Percentiles rank a stretch among this genome's conserved stretches.
Conservation (phyloP, 768 basidiomycete genomes). For the Leccinum uliginosum region DNA sequence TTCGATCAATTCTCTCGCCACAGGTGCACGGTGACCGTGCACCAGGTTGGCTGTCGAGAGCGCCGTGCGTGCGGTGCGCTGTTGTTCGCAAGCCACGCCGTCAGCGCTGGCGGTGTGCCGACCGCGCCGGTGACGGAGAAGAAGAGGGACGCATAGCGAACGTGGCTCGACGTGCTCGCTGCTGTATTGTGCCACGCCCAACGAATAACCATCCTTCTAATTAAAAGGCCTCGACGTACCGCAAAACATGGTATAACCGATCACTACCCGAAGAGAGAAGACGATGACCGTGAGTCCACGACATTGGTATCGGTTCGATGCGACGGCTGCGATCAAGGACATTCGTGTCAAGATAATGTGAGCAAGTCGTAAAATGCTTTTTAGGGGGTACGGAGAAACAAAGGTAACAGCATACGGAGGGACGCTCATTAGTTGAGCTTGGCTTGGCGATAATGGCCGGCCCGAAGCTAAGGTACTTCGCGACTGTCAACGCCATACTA, state of each 20-base stretch:
- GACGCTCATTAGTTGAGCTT: conserved; percentile 39
- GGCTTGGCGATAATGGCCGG: conserved; percentile 63
- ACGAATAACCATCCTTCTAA: neutral
- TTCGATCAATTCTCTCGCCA: neutral
- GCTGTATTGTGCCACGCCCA: neutral
- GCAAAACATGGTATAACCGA: conserved; percentile 54
- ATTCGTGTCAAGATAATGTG: conserved; percentile 21
- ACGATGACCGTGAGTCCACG: conserved; percentile 48
- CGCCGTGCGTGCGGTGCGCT: neutral
- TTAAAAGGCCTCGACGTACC: conserved; percentile 30
- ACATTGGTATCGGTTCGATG: conserved; percentile 52
- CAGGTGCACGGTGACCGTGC: neutral
- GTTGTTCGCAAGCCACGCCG: neutral
- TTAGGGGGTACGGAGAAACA: neutral
- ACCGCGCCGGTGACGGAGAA: neutral
- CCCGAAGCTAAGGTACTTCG: conserved; percentile 53
- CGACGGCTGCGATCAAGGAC: conserved; percentile 35
- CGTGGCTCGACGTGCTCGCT: neutral
- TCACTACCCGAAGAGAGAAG: conserved; percentile 38
- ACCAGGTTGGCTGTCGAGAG: neutral
- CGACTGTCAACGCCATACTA: conserved; percentile 32
- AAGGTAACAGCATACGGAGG: conserved; percentile 18
- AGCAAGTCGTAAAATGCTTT: neutral
- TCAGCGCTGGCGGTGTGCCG: neutral
- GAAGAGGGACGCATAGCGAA: neutral